Conservation (phyloP, 2,329 filamentous ascomycete genomes). For the Xylaria sp. region DNA sequence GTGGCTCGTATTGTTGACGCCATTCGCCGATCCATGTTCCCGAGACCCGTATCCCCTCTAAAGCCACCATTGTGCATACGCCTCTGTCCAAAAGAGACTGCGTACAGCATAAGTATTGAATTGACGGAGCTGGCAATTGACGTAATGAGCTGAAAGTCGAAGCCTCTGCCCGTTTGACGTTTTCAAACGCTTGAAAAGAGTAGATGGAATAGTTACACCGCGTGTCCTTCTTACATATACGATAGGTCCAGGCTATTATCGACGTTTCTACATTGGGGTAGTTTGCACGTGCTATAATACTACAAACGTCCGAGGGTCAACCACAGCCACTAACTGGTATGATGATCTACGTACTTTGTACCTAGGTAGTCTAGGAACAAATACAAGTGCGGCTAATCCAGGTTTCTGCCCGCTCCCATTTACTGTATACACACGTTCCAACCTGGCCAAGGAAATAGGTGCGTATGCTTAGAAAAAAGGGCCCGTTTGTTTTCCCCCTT, state of each 20-base stretch:
- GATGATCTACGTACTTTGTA: not conserved
- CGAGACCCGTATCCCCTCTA: slow-evolving; percentile 18
- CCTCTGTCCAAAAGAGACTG: not conserved
- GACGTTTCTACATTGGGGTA: not conserved
- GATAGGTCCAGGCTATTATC: too few species aligned
- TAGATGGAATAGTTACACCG: not conserved
- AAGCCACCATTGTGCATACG: slow-evolving; percentile 20
- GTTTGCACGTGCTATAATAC: slow-evolving; percentile 19
- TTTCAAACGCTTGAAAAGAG: not conserved
- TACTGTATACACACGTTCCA: too few species aligned
- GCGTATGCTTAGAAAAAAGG: not conserved
- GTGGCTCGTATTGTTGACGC: slow-evolving; percentile 25
- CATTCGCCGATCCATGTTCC: slow-evolving; percentile 17
- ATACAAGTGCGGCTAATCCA: too few species aligned
- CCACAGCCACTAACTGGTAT: too few species aligned
- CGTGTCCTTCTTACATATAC: not conserved
- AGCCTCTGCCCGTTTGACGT: not conserved
- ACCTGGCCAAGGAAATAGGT: not conserved
- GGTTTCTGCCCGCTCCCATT: too few species aligned
- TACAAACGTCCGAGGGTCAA: slow-evolving; percentile 3
- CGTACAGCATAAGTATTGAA: not conserved
- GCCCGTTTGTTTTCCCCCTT: slow-evolving; percentile 6
- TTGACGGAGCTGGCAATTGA: not conserved
- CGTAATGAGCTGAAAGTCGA: not conserved
- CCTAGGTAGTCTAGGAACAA: too few species aligned